Base-by-base conservation (phyloP, 1,139 yeast genomes). In the Yamadazyma pseudoaaseri region DNA sequence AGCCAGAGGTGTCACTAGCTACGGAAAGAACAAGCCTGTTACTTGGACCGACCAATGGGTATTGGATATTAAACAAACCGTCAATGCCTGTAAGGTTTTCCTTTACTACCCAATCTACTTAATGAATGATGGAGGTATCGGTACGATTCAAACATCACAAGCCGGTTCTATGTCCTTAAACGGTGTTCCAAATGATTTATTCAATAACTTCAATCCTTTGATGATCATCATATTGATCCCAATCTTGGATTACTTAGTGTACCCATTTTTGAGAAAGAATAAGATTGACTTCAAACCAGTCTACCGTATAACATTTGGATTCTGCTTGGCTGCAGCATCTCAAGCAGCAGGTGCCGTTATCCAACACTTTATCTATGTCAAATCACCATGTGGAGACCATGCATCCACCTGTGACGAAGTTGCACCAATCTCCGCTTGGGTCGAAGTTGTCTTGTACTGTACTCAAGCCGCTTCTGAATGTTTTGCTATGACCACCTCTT, bases 171-270 rank as follows among this genome's bases (percentile, higher is more conserved):
- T 81, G 84, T 62, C 73, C 18, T 68, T 79, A 17, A 68, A 78
- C 33, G 86, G 86, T 36, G 74, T 81, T 42, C 89, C 89, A 43
- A 81, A 81, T 49, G 89, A 81, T 64, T 68, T 81, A 51, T 74
- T 79, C 56, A 75, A 71, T 54, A 80, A 79, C 44, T 76, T 82
- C 56, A 81, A 81, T 52, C 83, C 87, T 21, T 63, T 82, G 44
- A 75, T 86, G 14, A 76, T 81, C 41, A 76, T 81, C 45, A 60
- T 81, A 15, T 60, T 79, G 44, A 79, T 81, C 44, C 89, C 89
- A 37, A 62, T 81, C 38, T 67, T 77, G 47, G 85, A 81, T 50
- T 68, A 70, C 42, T 43, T 62, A n/a, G 34, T 81, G 2, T 81
- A 81, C 50, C 89, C 90, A 37, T 35, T 64, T n/a, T 60, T 80